phyloP scores from a whole-genome alignment of 2,329 filamentous ascomycete genomes.

The Alternaria sp. region DNA sequence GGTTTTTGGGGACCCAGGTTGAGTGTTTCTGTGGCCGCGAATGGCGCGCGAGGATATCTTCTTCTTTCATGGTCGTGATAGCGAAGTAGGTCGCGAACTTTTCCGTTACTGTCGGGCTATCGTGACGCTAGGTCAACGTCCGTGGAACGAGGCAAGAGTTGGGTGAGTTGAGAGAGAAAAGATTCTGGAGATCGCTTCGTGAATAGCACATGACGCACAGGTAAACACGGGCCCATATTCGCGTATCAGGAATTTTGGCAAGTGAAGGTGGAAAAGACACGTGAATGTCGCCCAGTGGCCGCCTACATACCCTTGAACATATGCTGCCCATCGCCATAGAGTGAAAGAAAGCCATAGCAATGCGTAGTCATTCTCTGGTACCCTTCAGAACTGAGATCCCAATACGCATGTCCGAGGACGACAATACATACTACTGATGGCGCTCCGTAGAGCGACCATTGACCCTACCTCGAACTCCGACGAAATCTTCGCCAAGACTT shows the following conservation, averaged over 20 bases:
- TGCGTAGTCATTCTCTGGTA: background rate
- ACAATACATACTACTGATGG: background rate
- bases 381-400: background rate
- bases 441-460: background rate
- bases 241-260: background rate
- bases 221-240: background rate
- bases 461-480: background rate
- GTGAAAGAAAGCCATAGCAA: background rate
- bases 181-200: background rate
- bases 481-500: background rate
- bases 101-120: background rate
- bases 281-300: background rate
- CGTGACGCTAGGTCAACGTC: background rate
- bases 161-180: too few species aligned
- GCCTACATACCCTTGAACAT: background rate
- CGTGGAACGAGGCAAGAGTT: background rate
- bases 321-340: background rate
- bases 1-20: constrained; percentile 12
- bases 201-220: background rate
- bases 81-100: background rate
- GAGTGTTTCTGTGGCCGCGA: constrained; percentile 24
- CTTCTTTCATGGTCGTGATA: constrained; percentile 2
- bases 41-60: constrained; percentile 21
- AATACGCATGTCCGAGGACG: background rate
- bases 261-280: background rate